Percentiles rank a stretch among this genome's conserved stretches.
These are phyloP conservation scores for Isatis tinctoria DNA, from an alignment of 345 rosid species.

Conservation along the genomic window DNA sequence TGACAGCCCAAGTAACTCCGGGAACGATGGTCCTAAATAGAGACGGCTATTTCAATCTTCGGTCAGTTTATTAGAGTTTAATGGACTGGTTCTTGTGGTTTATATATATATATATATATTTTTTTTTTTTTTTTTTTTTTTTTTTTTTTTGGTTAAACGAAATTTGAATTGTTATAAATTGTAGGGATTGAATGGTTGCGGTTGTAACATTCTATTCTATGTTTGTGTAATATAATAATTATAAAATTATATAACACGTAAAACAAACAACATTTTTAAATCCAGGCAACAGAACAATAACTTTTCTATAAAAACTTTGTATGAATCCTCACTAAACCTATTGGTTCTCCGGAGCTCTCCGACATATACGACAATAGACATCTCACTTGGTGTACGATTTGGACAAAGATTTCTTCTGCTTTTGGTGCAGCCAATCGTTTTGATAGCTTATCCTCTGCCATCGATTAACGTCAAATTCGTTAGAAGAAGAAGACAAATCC, in stretches of 20 bases:
- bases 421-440: slow-evolving; percentile 2
- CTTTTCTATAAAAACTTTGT: background rate
- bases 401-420: background rate
- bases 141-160: no score
- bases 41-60: background rate
- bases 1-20: background rate
- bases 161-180: background rate
- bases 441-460: background rate
- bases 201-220: background rate
- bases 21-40: background rate
- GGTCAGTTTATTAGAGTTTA: background rate
- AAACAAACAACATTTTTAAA: background rate
- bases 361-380: background rate
- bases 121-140: no score
- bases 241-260: no score
- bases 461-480: background rate
- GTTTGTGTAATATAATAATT: background rate
- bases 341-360: background rate
- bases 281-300: background rate
- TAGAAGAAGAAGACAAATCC: slow-evolving; percentile 2
- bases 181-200: no score
- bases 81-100: background rate
- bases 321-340: background rate
- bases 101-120: no score
- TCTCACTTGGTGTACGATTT: background rate